Base-by-base conservation (phyloP, 2,329 filamentous ascomycete species). In the Ophiosphaerella herpotricha region DNA sequence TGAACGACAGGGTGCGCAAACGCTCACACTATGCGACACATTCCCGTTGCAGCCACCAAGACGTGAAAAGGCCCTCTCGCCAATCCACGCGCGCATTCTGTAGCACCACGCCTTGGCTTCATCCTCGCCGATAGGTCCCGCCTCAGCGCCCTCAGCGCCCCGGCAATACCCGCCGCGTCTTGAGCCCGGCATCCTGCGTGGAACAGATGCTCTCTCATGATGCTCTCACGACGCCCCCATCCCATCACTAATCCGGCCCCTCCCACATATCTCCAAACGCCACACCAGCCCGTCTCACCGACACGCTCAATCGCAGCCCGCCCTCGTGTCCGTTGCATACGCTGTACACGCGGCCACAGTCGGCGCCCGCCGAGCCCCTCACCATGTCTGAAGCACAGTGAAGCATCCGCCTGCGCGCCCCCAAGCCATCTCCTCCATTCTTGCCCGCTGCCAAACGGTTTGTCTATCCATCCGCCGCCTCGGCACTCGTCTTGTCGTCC, bases 331-430 rank as follows among this genome's bases (percentile, higher is more conserved):
- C 7, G 29, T 7, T 8, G 32, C 14, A 43, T 12, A 7, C 26
- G 49, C 48, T 3, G 13, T 14, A 32, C 29, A 14, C 23, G 39
- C 38, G 36, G 40, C 7, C 9, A 4, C 18, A 16, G 9, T 16
- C 16, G 18, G 31, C 9, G 14, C 14, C 29, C 26, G 44, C 44
- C 44, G 29, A 46, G 44, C 26, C 29, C 26, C n/a, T 18, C 7
- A 16, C 36, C 35, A 50, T 50, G 50, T 34, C n/a, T 51, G 51
- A 54, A 50, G 44, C 48, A 51, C 43, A 45, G 16, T 50, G 43
- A 41, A 54, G 47, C 37, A 39, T 5, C 1, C 26, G 11, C 11
- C 26, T 8, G 7, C 26, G 11, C 26, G 11, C 11, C 26, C 26
- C 7, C 7, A 11, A 11, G 7, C 11, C 26, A 29, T 8, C 26